A percentile compares a stretch with the other conserved stretches of the same genome.
Evolutionary conservation across 352 stramenopile genomes (phyloP).

Genomic region (Phytophthora colocasiae): DNA sequence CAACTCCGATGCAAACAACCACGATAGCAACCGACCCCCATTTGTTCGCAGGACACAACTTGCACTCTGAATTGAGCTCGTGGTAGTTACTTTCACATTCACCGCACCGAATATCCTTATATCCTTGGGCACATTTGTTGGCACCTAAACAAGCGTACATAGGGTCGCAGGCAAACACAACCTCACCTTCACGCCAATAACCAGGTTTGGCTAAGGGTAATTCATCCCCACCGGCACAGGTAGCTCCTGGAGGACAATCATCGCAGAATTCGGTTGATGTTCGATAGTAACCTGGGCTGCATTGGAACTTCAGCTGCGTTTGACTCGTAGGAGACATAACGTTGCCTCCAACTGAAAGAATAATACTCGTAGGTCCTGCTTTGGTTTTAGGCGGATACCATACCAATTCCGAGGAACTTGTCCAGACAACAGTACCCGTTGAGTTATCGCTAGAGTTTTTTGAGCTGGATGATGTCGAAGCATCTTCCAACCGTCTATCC

Average conservation of each 20-base stretch:
- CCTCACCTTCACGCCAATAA: slow-evolving; percentile 64
- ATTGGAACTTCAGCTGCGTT: slow-evolving; percentile 72
- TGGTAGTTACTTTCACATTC: slow-evolving; percentile 56
- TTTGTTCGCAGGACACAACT: slow-evolving; percentile 57
- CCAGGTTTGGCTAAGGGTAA: slow-evolving; percentile 52
- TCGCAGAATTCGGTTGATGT: slow-evolving; percentile 55
- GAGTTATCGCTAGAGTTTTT: slow-evolving; percentile 27
- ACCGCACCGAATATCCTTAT: slow-evolving; percentile 56
- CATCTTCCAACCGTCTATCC: slow-evolving; percentile 13
- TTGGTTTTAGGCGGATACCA: slow-evolving; percentile 72
- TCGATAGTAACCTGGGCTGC: slow-evolving; percentile 63
- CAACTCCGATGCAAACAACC: slow-evolving; percentile 55
- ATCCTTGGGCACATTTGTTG: slow-evolving; percentile 56
- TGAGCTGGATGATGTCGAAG: slow-evolving; percentile 5
- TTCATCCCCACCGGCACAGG: slow-evolving; percentile 57
- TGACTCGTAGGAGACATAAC: slow-evolving; percentile 62
- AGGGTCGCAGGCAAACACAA: slow-evolving; percentile 63
- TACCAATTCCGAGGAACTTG: slow-evolving; percentile 51
- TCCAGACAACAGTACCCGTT: slow-evolving; percentile 52
- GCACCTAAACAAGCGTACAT: slow-evolving; percentile 62
- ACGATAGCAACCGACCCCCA: slow-evolving; percentile 64
- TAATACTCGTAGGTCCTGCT: slow-evolving; percentile 56
- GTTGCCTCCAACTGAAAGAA: slow-evolving; percentile 68
- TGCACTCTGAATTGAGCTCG: slow-evolving; percentile 72
- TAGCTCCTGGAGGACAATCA: slow-evolving; percentile 55